Evolutionary conservation across 2,329 filamentous ascomycete species (phyloP).

Genomic region (Phaeoacremonium minimum): DNA sequence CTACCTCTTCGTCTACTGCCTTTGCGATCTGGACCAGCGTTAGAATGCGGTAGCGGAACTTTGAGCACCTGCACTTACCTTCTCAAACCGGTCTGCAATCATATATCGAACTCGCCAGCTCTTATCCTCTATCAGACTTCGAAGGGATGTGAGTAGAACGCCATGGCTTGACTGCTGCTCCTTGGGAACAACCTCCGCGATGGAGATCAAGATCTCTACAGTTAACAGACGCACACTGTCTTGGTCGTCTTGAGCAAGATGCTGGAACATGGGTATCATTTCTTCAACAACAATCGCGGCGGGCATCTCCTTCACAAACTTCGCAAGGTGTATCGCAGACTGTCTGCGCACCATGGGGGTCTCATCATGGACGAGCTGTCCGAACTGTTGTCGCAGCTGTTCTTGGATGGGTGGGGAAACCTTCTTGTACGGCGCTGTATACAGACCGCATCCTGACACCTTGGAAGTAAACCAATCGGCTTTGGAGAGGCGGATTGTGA

Average conservation of each 20-base stretch:
- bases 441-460: conserved; percentile 94
- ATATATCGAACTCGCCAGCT: conserved; percentile 99
- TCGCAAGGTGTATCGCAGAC: conserved; percentile 91
- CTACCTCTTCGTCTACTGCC: conserved; percentile 95
- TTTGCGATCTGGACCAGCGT: conserved; percentile 73
- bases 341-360: conserved; percentile 98
- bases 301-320: conserved; percentile 97
- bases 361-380: conserved; percentile 91
- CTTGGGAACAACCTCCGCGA: conserved; percentile 95
- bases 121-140: conserved; percentile 96
- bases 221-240: conserved; percentile 95
- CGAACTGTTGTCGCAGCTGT: conserved; percentile 86
- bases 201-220: conserved; percentile 92
- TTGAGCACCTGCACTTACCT: conserved; percentile 48
- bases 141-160: conserved; percentile 82
- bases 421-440: conserved; percentile 89
- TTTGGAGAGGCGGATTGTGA: conserved; percentile 93
- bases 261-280: conserved; percentile 98
- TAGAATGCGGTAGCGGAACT: conserved; percentile 2
- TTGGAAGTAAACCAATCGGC: conserved; percentile 99
- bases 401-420: conserved; percentile 85
- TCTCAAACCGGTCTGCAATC: conserved; percentile 98
- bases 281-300: conserved; percentile 89
- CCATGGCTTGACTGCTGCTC: conserved; percentile 97
- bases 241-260: conserved; percentile 93